phyloP scores from a whole-genome alignment of 306 rosid genomes.

The Glycyrrhiza uralensis region DNA sequence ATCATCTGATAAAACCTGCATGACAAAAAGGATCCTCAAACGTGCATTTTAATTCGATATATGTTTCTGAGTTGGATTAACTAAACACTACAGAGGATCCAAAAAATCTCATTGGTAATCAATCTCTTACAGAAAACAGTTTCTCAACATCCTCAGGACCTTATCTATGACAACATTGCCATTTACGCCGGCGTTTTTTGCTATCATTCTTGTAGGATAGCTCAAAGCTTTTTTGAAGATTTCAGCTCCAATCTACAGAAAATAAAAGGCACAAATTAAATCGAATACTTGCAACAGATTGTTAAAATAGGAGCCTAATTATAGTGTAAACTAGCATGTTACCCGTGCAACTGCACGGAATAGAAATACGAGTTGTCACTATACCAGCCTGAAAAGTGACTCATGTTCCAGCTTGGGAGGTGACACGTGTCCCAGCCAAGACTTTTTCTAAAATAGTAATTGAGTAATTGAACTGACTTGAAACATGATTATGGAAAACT shows the following conservation, averaged over 20 bases:
- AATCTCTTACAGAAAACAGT: slow-evolving; percentile 24
- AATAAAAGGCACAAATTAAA: neutral
- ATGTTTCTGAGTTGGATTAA: neutral
- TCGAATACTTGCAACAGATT: neutral
- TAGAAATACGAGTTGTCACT: too few species aligned
- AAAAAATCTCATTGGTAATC: neutral
- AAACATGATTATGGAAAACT: neutral
- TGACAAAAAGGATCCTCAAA: neutral
- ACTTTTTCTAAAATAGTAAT: too few species aligned
- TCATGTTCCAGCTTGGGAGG: too few species aligned
- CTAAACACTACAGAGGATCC: neutral
- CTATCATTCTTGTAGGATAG: slow-evolving; percentile 78
- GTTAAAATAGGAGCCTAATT: neutral
- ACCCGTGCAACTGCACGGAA: too few species aligned
- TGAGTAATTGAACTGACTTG: too few species aligned
- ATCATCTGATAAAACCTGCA: slow-evolving; percentile 62
- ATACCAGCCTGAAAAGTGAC: too few species aligned
- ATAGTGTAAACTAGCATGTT: neutral
- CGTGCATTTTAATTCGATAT: slow-evolving; percentile 22
- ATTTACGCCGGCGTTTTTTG: slow-evolving; percentile 90
- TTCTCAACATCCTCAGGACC: slow-evolving; percentile 48
- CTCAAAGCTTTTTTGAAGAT: slow-evolving; percentile 78
- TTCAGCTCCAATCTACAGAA: slow-evolving; percentile 85
- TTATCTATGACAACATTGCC: slow-evolving; percentile 78
- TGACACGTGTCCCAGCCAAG: too few species aligned